Percentiles rank a stretch among this genome's conserved stretches.
Evolutionary conservation across 139 green algal genomes (phyloP).

Genomic region (Deuterostichococcus epilithicus): DNA sequence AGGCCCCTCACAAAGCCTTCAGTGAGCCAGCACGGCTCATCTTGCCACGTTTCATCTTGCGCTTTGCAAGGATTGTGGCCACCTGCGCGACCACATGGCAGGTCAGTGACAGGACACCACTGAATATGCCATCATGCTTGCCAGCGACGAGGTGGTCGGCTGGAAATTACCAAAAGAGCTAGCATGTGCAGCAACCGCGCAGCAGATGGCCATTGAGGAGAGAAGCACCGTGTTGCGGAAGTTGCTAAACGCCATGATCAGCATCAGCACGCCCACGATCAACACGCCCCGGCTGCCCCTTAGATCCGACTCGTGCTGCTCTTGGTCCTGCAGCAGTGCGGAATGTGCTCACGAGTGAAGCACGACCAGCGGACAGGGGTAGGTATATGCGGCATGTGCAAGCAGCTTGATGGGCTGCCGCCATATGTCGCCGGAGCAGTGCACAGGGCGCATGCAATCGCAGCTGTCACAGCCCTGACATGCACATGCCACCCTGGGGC

Average conservation of each 20-base stretch:
- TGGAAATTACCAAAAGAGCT: constrained; percentile 1
- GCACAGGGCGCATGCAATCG: not conserved
- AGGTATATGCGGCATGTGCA: not conserved
- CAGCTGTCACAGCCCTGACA: too few species aligned
- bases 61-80: constrained; percentile 5
- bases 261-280: constrained; percentile 42
- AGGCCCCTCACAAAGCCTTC: too few species aligned
- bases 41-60: not conserved
- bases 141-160: not conserved
- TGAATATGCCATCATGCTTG: not conserved
- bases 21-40: too few species aligned
- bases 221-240: constrained; percentile 61
- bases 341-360: not conserved
- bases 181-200: not conserved
- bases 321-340: constrained; percentile 41
- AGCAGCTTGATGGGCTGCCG: too few species aligned
- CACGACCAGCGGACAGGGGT: not conserved
- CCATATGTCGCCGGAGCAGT: too few species aligned
- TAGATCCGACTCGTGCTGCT: constrained; percentile 68
- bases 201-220: constrained; percentile 34
- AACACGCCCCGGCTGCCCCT: constrained; percentile 75
- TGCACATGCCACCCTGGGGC: too few species aligned
- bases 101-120: not conserved
- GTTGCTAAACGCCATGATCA: constrained; percentile 78
- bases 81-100: not conserved